These are phyloP conservation scores for Diplogelasinospora grovesii DNA, from an alignment of 495 filamentous ascomycete genomes.

Conservation along the genomic window DNA sequence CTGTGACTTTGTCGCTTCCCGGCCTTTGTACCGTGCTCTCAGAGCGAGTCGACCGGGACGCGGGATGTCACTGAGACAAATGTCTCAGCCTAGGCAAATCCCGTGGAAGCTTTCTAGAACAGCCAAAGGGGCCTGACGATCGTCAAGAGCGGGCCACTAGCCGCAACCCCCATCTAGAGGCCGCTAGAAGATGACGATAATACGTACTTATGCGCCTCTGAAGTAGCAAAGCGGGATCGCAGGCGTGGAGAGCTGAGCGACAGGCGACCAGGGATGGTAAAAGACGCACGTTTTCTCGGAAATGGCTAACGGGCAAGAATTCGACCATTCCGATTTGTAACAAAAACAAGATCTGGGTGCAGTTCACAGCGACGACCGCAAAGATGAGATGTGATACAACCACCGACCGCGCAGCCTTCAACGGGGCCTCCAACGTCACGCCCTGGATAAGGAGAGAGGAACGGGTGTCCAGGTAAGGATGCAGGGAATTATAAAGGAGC, in stretches of 20 bases:
- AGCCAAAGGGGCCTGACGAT: no score
- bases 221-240: not conserved
- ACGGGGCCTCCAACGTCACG: no score
- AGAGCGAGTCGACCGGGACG: not conserved
- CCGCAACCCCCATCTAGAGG: not conserved
- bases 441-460: no score
- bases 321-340: not conserved
- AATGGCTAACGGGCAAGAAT: not conserved
- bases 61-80: not conserved
- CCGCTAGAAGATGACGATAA: no score
- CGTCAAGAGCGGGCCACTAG: not conserved
- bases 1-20: not conserved
- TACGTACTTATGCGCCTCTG: slow-evolving; percentile 5
- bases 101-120: not conserved
- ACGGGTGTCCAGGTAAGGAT: no score
- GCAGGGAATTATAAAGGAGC: no score
- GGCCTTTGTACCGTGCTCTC: no score
- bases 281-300: not conserved
- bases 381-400: no score
- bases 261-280: not conserved
- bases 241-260: not conserved
- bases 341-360: no score
- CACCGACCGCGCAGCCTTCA: no score
- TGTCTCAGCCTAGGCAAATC: not conserved
- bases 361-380: no score